These are phyloP conservation scores for Ceratocystis lukuohia DNA, from an alignment of 2,329 filamentous ascomycete genomes.

Conservation along the genomic window DNA sequence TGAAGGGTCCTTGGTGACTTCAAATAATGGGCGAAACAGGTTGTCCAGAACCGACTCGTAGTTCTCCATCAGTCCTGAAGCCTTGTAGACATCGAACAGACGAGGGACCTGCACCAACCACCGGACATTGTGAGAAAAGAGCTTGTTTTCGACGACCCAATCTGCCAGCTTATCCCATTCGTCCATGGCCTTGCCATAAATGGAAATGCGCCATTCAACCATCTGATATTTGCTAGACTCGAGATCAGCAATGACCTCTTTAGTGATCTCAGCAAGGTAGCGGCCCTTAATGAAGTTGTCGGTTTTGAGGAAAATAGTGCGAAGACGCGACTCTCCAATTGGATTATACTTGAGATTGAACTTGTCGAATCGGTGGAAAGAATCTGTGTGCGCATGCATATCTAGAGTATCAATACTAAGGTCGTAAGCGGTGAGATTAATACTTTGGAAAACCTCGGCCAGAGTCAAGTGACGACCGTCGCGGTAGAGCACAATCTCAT, in stretches of 20 bases:
- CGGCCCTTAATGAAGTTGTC: conserved; percentile 95
- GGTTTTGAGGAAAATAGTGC: conserved; percentile 98
- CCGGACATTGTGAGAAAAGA: conserved; percentile 93
- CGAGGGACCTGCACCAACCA: conserved; percentile 95
- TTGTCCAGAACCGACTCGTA: conserved; percentile 87
- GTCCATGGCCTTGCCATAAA: conserved; percentile 81
- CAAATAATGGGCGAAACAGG: conserved; percentile 84
- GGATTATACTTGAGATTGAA: conserved; percentile 99
- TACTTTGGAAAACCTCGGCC: conserved; percentile 88
- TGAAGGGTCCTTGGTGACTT: conserved; percentile 76
- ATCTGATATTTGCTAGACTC: conserved; percentile 99
- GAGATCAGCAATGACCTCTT: conserved; percentile 91
- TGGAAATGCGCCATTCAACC: conserved; percentile 97
- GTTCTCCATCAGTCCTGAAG: conserved; percentile 68
- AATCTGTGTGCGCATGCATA: conserved; percentile 97
- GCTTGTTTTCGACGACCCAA: conserved; percentile 96
- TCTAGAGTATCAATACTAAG: conserved; percentile 95
- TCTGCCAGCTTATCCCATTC: conserved; percentile 97
- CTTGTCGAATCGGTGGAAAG: conserved; percentile 97
- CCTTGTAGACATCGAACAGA: conserved; percentile 91
- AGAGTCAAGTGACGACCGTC: conserved; percentile 87
- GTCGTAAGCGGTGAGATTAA: conserved; percentile 94
- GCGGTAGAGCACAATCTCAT: conserved; percentile 83
- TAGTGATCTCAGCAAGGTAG: conserved; percentile 93
- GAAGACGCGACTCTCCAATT: conserved; percentile 81